Base-by-base conservation (phyloP, 139 green algal genomes). In the Chlamydomonas eustigma region DNA sequence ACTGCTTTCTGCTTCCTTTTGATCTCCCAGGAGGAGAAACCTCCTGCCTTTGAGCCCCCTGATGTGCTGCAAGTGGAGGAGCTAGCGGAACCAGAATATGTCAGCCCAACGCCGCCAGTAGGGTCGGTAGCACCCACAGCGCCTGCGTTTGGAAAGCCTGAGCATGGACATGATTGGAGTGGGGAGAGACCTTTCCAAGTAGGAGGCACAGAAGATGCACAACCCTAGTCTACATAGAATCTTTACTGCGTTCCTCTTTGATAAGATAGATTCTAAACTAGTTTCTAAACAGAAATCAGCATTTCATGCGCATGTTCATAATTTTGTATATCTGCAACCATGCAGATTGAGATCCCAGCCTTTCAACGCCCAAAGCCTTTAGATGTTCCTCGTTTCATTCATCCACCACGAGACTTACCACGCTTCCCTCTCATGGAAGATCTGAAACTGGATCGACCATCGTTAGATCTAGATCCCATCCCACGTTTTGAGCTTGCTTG, bases 131-230 rank as follows among this genome's bases (percentile, higher is more conserved):
- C 76, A 64, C 84, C 82, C 25, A 52, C 31, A 8, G 36, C 76
- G 1, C 79, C 79, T 1, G 30, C 1, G 0, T 78, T 80, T 68
- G 78, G 76, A 0, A 64, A 74, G 44, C 80, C 88, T 1, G 44
- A 87, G 78, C 76, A 85, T 68, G 88, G 88, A 6, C 64, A 81
- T 38, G 88, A 92, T 67, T 92, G 88, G 88, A 87, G 50, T 3
- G 84, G 88, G 1, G 30, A 68, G 33, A 77, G 77, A 6, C 85
- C 87, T 0, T 88, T 85, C 18, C 18, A 44, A 34, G 18, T 73
- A 6, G 18, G 33, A 24, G 65, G 71, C 30, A 66, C 76, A 24
- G 65, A 50, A 1, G 77, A 75, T 36, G 0, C 39, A n/a, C 5
- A 39, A 25, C 74, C 75, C 30, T 68, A 77, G 44, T n/a, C 72